Base-by-base conservation (phyloP, 805 yeast species). In the Saccharomycopsis amapae region DNA sequence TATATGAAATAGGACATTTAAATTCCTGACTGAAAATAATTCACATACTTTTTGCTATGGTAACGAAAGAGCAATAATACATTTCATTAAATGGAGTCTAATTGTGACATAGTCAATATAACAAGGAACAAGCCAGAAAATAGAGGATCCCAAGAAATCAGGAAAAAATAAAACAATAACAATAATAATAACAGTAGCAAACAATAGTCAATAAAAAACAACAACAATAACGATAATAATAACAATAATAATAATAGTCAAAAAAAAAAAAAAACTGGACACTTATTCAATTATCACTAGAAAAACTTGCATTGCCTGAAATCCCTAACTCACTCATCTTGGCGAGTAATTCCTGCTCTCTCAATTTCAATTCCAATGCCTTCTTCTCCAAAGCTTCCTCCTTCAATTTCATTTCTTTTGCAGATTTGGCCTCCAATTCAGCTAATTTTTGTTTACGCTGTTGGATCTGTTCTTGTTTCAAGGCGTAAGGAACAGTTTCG, bases 401-500 rank as follows among this genome's bases (percentile, higher is more conserved):
- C 53, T 89, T 70, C 50, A 69, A 68, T 24, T 86, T 78, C 56
- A 85, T 67, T 56, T 83, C 90, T 57, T 72, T 73, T 0, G 90
- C 93, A 44, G 85, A 76, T 52, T 80, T 81, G 57, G 81, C 80
- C 60, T 85, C 94, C 64, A 85, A 64, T 55, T 84, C 87, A 59
- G 84, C 89, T 42, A 85, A 65, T 63, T 81, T 84, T 48, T 79
- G 85, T 58, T 85, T 89, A 61, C 85, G 79, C 43, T 82, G 81
- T 53, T 78, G 64, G 46, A 84, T 73, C 47, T 82, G 73, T 62
- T 85, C 90, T 61, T 84, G 90, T 59, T 85, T 75, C 51, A 85
- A 66, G 28, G 83, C 81, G 55, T 85, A 85, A n/a, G 94, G 94
- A 20, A 85, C 85, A 1, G 93, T 85, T 58, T 83, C 90, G 36